A percentile compares a stretch with the other conserved stretches of the same genome.
phyloP scores from a whole-genome alignment of 2,329 filamentous ascomycete species.

The Aspergillus thermomutatus region DNA sequence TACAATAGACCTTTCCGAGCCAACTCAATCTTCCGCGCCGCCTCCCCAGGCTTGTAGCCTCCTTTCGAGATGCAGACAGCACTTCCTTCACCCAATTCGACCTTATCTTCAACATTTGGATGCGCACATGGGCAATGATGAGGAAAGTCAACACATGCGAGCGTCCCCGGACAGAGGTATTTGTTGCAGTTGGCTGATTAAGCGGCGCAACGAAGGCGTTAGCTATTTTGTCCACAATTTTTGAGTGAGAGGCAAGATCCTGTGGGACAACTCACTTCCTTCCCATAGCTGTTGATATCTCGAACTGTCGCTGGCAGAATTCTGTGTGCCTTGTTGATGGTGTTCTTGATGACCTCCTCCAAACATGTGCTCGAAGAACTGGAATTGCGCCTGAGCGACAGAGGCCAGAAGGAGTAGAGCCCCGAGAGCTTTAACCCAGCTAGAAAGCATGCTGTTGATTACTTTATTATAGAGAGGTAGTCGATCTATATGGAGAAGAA shows the following conservation, averaged over 20 bases:
- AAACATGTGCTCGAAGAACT: constrained; percentile 99
- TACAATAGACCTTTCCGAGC: constrained; percentile 48
- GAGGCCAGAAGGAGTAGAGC: constrained; percentile 59
- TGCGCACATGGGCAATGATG: constrained; percentile 95
- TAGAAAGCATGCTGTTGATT: constrained; percentile 21
- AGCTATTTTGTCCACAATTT: constrained; percentile 3
- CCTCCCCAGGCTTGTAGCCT: constrained; percentile 46
- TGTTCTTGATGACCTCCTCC: constrained; percentile 58
- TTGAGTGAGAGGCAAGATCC: not conserved
- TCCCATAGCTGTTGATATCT: constrained; percentile 74
- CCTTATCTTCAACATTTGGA: constrained; percentile 71
- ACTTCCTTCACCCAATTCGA: constrained; percentile 55
- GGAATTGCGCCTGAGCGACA: constrained; percentile 72
- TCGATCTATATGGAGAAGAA: not conserved
- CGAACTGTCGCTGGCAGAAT: constrained; percentile 77
- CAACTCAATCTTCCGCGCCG: constrained; percentile 47
- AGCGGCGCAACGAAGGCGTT: not conserved
- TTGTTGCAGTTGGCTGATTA: constrained; percentile 75
- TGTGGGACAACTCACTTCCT: constrained; percentile 49
- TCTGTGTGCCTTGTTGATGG: constrained; percentile 60
- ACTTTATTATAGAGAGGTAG: not conserved
- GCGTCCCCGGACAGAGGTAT: constrained; percentile 90
- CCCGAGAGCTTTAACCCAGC: constrained; percentile 27
- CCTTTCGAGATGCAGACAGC: constrained; percentile 48
- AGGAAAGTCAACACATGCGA: constrained; percentile 92